Evolutionary conservation across 257 asterid species (phyloP).

Genomic region (Salvia splendens): DNA sequence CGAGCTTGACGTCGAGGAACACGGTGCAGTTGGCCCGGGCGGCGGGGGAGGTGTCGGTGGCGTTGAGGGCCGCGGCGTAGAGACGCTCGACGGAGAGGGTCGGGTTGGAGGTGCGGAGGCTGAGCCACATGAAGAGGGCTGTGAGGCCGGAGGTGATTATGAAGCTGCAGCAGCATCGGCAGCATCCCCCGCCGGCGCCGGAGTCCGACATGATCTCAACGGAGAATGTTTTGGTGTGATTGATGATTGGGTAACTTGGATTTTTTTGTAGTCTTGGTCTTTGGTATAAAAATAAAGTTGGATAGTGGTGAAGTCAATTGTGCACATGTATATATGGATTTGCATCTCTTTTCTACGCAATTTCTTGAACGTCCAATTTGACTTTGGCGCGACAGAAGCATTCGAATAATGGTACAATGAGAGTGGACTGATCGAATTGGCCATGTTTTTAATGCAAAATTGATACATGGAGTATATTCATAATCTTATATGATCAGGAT

Average conservation of each 20-base stretch:
- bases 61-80: slow-evolving; percentile 58
- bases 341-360: too few species aligned
- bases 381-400: too few species aligned
- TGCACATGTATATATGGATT: too few species aligned
- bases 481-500: too few species aligned
- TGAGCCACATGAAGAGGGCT: slow-evolving; percentile 77
- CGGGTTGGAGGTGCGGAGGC: slow-evolving; percentile 64
- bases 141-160: slow-evolving; percentile 65
- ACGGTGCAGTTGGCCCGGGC: slow-evolving; percentile 45
- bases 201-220: slow-evolving; percentile 26
- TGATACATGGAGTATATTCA: too few species aligned
- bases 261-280: too few species aligned
- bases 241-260: neutral
- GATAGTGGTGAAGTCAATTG: too few species aligned
- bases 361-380: too few species aligned
- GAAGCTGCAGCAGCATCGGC: slow-evolving; percentile 60
- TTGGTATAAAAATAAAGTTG: too few species aligned
- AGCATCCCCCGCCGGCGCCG: slow-evolving; percentile 35
- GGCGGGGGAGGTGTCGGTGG: slow-evolving; percentile 34
- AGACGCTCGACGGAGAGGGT: slow-evolving; percentile 41
- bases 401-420: too few species aligned
- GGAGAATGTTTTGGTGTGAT: neutral
- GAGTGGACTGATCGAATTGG: too few species aligned
- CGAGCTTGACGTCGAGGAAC: slow-evolving; percentile 53
- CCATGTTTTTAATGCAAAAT: too few species aligned